Evolutionary conservation across 2,329 filamentous ascomycete genomes (phyloP).

Genomic region (Clarireedia monteithiana): DNA sequence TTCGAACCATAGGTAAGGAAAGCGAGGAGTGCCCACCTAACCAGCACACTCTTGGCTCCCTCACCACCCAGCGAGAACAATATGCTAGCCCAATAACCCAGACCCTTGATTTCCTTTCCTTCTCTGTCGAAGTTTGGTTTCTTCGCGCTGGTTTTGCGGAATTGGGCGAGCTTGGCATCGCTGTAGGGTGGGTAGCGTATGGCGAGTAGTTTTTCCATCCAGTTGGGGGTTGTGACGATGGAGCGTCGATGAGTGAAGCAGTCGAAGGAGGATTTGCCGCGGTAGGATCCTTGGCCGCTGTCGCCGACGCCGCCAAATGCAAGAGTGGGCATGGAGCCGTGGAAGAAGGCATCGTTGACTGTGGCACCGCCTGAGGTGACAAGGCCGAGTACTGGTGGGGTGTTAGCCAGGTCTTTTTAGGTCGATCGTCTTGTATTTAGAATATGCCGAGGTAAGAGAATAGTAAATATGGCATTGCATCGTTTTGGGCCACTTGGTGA

Average conservation of each 20-base stretch:
- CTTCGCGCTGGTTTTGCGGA: conserved; percentile 35
- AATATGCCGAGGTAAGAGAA: background rate
- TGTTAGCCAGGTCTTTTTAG: conserved; percentile 7
- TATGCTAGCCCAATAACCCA: conserved; percentile 47
- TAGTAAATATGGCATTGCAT: too few species aligned
- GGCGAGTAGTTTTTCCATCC: conserved; percentile 59
- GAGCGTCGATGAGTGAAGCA: conserved; percentile 53
- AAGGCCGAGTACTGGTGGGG: conserved; percentile 44
- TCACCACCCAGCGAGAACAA: conserved; percentile 44
- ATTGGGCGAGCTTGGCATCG: conserved; percentile 34
- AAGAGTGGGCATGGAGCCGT: conserved; percentile 61
- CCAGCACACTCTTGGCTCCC: conserved; percentile 25
- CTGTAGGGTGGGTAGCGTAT: conserved; percentile 62
- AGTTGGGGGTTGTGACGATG: conserved; percentile 54
- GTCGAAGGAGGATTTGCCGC: conserved; percentile 68
- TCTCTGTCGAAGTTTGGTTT: conserved; percentile 56
- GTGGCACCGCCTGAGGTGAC: conserved; percentile 61
- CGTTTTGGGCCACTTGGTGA: background rate
- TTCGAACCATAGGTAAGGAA: conserved; percentile 5
- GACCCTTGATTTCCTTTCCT: conserved; percentile 43
- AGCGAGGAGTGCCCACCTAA: conserved; percentile 9
- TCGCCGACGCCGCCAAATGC: conserved; percentile 79
- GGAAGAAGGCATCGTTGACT: conserved; percentile 62
- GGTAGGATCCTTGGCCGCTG: conserved; percentile 69
- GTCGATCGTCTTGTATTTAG: background rate